These are phyloP conservation scores for Kwoniella sp. DNA, from an alignment of 768 basidiomycete species.

Conservation along the genomic window DNA sequence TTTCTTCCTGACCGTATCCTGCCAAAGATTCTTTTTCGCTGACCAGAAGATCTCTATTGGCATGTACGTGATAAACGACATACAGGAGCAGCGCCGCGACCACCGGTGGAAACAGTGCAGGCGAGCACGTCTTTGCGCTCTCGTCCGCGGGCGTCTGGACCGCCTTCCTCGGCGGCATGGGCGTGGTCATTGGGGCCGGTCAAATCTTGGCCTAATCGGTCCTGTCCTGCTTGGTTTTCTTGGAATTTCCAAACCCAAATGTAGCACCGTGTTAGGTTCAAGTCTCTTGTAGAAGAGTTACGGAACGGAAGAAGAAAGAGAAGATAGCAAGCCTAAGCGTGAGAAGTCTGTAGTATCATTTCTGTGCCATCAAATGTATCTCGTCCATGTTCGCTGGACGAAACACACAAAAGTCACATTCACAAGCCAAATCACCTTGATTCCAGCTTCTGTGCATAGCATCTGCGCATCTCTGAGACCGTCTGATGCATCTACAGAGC, in stretches of 20 bases:
- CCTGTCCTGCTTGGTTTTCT: too few relatives aligned
- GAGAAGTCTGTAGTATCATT: background rate
- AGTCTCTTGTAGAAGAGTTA: background rate
- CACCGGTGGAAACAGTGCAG: conserved; percentile 12
- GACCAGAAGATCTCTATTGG: background rate
- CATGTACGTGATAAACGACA: background rate
- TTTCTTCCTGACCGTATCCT: background rate
- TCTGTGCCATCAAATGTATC: background rate
- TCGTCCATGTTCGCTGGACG: background rate
- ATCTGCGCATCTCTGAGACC: too few relatives aligned
- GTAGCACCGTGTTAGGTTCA: background rate
- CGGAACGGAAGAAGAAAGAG: background rate
- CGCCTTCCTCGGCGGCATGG: conserved; percentile 25
- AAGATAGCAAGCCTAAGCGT: background rate
- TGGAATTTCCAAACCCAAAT: too few relatives aligned
- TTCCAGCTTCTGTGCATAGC: too few relatives aligned
- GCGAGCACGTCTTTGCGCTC: conserved; percentile 10
- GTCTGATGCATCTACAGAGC: too few relatives aligned
- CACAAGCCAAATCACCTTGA: too few relatives aligned
- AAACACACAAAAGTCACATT: too few relatives aligned
- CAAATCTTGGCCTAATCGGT: conserved; percentile 29
- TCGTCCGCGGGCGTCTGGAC: conserved; percentile 18
- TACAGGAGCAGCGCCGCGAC: conserved; percentile 6
- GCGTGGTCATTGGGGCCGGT: conserved; percentile 26
- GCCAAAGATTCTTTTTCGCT: too few relatives aligned